Evolutionary conservation across 371 early-diverging fungal species (phyloP).

Genomic region (Mucor sp.): DNA sequence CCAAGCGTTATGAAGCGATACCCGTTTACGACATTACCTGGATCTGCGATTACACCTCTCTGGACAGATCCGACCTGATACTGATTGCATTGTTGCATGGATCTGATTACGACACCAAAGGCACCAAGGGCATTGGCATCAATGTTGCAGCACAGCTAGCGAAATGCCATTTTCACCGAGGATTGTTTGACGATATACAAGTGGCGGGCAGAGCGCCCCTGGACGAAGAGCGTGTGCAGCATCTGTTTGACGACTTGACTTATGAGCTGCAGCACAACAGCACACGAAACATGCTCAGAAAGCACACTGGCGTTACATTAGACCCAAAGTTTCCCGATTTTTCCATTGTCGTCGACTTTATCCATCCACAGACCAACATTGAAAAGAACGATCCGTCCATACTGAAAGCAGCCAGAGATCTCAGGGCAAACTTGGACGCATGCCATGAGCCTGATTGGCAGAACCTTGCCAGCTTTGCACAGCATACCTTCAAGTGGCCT

Average conservation of each 20-base stretch:
- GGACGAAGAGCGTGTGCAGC: constrained; percentile 18
- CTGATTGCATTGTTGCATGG: constrained; percentile 43
- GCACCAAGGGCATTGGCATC: constrained; percentile 33
- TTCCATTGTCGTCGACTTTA: constrained; percentile 18
- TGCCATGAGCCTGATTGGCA: constrained; percentile 21
- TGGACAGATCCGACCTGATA: constrained; percentile 45
- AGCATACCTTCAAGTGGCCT: constrained; percentile 18
- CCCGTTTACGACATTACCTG: constrained; percentile 30
- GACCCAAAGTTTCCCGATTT: constrained; percentile 21
- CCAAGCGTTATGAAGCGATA: constrained; percentile 11
- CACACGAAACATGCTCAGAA: constrained; percentile 5
- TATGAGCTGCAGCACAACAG: constrained; percentile 24
- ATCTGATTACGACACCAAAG: constrained; percentile 35
- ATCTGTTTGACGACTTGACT: constrained; percentile 23
- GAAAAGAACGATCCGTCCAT: background rate
- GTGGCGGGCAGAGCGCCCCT: background rate
- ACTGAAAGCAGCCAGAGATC: background rate
- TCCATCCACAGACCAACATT: constrained; percentile 20
- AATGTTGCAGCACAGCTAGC: constrained; percentile 31
- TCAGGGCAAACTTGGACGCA: background rate
- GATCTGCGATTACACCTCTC: constrained; percentile 19
- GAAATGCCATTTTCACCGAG: constrained; percentile 20
- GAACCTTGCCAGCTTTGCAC: constrained; percentile 11
- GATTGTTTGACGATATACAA: constrained; percentile 23
- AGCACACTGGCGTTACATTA: constrained; percentile 8